Evolutionary conservation across 2,329 filamentous ascomycete genomes (phyloP).

Genomic region (Akanthomyces lecanii): DNA sequence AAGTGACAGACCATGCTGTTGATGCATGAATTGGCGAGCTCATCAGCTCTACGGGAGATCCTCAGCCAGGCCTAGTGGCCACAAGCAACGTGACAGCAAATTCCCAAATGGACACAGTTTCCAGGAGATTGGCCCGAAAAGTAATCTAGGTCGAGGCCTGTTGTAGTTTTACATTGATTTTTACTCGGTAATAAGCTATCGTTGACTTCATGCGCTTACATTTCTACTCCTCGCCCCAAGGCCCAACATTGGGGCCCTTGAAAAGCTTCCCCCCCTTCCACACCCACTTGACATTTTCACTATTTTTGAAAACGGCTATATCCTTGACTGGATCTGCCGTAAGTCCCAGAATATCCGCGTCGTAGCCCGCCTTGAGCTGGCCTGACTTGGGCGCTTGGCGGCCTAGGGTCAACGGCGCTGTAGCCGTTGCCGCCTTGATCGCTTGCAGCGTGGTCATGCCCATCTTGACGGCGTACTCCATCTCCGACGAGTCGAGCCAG

Average conservation of each 20-base stretch:
- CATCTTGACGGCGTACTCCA: conserved; percentile 43
- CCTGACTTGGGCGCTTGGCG: conserved; percentile 41
- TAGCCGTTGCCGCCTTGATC: conserved; percentile 46
- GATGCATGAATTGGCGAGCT: too few relatives aligned
- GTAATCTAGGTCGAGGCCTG: too few relatives aligned
- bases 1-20: too few relatives aligned
- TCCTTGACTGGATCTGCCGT: conserved; percentile 39
- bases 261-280: conserved; percentile 41
- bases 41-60: too few relatives aligned
- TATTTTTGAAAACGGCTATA: conserved; percentile 36
- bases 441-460: conserved; percentile 47
- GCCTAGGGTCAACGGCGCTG: conserved; percentile 39
- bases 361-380: conserved; percentile 42
- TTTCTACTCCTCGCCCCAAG: conserved; percentile 32
- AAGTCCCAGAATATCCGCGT: conserved; percentile 45
- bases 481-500: conserved; percentile 38
- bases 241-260: conserved; percentile 37
- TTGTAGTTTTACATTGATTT: too few relatives aligned
- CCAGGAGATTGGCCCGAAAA: too few relatives aligned
- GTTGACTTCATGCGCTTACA: too few relatives aligned
- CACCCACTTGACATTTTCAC: conserved; percentile 36
- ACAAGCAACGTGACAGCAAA: too few relatives aligned
- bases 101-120: too few relatives aligned
- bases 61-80: too few relatives aligned
- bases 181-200: too few relatives aligned